Base-by-base conservation (phyloP, 441 rosid genomes). In the Pelargonium australe region DNA sequence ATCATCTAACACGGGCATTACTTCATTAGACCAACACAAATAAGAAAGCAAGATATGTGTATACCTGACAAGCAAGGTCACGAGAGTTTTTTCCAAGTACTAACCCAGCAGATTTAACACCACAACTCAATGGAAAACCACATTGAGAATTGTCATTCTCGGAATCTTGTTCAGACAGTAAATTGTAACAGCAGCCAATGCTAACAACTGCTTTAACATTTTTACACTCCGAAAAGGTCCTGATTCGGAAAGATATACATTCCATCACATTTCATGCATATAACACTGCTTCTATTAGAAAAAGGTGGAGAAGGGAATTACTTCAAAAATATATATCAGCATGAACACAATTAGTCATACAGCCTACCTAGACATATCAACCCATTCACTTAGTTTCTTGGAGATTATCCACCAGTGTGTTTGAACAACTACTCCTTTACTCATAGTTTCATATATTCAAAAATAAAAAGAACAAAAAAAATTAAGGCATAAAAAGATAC, bases 1-100 rank as follows among this genome's bases (percentile, higher is more conserved):
- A 17, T 68, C 65, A 67, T 9, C 37, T 47, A 58, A 37, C 41
- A 37, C 41, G 16, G 1, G 72, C 43, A 60, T 16, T 64, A 43
- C 41, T 58, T 7, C 45, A 19, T 4, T 68, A 75, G 53, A 25
- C 20, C 65, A 72, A 51, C 4, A 53, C 20, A 17, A 13, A 19
- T 31, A 58, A 62, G 13, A 67, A 63, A 23, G 14, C 19, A 70
- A 51, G 53, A 68, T 63, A 63, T 43, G 12, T 47, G 65, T 31
- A 16, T 72, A 93, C 98, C 96, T 90, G 98, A 80, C 98, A 93
- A 77, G 95, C 96, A 75, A 93, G 91, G 84, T 90, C 97, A 41
- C 90, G 84, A 0, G 87, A 76, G 78, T 75, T 83, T 81, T 85
- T 90, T 51, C 90, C 89, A 66, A 90, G 92, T 57, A 80, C 74